Evolutionary conservation across 75 land plant species (phyloP), one percentile per base, ranked within the genome.

Genomic region (Pinus tabuliformis): DNA sequence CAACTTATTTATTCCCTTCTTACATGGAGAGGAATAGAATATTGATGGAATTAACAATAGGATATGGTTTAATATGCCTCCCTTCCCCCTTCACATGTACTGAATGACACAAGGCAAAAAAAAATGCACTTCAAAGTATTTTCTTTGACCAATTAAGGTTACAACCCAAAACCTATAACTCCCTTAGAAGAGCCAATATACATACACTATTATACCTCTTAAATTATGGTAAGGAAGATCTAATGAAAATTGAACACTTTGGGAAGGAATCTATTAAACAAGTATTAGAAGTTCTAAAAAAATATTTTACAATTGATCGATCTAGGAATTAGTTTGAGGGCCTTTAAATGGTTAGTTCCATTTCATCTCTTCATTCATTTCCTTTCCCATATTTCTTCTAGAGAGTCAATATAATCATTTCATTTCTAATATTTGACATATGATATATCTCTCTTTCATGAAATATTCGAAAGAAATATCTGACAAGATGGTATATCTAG

Each of bases 1-100:
- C 49, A 62, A 80, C 45, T 62, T 80, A 56, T 76, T 80, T 45
- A 49, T 80, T 49, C 81, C 81, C 28, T 80, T 80, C 24, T 77
- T 80, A 62, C 81, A 80, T 57, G 70, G 14, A 14, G 81, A 80
- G 36, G 59, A 80, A 62, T 20, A 59, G 4, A 49, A 45, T 5
- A 73, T 18, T 8, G 56, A 54, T 39, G 26, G 18, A 73, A 68
- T 18, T 3, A n/a, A 59, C 5, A 42, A 5, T 42, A 4, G 4
- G 6, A 42, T 0, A 42, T 5, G 5, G 6, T 42, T 5, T 42
- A 42, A 42, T 42, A 42, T 42, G 5, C 45, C 45, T 42, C 45
- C 45, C 45, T 42, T 42, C 45, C 45, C 45, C 45, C 45, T 42
- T 42, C 45, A 42, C 45, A 59, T 59, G 18, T 59, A 18, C 7